A percentile compares a stretch with the other conserved stretches of the same genome.
These are phyloP conservation scores for Pythium aphanidermatum DNA, from an alignment of 352 stramenopile genomes.

Conservation along the genomic window DNA sequence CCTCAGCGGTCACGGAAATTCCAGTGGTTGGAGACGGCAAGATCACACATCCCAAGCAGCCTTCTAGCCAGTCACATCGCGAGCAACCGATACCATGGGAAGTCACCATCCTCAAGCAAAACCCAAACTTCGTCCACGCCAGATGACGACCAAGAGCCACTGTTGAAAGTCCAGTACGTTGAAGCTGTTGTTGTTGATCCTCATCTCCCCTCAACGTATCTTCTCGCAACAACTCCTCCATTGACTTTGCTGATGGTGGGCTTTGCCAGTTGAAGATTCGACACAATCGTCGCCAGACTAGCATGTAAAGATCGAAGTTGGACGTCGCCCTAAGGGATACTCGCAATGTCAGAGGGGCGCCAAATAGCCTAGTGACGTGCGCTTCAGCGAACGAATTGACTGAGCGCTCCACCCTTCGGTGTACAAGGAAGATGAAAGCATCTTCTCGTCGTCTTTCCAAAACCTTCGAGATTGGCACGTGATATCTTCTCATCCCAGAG, in stretches of 20 bases:
- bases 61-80: slow-evolving; percentile 84
- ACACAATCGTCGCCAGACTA: slow-evolving; percentile 68
- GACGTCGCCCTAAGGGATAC: slow-evolving; percentile 61
- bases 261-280: slow-evolving; percentile 84
- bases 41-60: slow-evolving; percentile 82
- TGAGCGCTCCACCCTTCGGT: slow-evolving; percentile 76
- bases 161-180: slow-evolving; percentile 40
- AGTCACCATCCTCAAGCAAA: slow-evolving; percentile 79
- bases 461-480: slow-evolving; percentile 54
- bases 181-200: slow-evolving; percentile 13
- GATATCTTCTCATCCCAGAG: slow-evolving; percentile 49
- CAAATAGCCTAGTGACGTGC: slow-evolving; percentile 75
- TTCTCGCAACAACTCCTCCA: slow-evolving; percentile 12
- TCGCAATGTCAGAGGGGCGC: slow-evolving; percentile 60
- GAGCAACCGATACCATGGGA: slow-evolving; percentile 79
- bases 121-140: slow-evolving; percentile 64
- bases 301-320: slow-evolving; percentile 68
- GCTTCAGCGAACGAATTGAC: slow-evolving; percentile 77
- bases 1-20: slow-evolving; percentile 53
- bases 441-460: slow-evolving; percentile 40
- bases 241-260: slow-evolving; percentile 29
- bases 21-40: slow-evolving; percentile 36
- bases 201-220: slow-evolving; percentile 4
- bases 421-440: slow-evolving; percentile 75
- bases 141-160: slow-evolving; percentile 67